Conservation (phyloP, 176 grass and related monocot species). For the Luzula sylvatica region DNA sequence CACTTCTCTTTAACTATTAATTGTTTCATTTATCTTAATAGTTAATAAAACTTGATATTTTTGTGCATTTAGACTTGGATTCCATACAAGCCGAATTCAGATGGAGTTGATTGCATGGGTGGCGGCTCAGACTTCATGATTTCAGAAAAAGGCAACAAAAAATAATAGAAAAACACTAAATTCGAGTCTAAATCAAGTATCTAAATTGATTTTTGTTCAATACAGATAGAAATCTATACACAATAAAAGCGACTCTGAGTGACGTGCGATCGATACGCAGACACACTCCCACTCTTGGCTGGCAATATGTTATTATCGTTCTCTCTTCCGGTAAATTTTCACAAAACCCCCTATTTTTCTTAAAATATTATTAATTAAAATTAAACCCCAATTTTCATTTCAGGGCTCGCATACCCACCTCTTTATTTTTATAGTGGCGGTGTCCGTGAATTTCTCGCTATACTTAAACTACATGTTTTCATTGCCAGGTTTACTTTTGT, state of each 20-base stretch:
- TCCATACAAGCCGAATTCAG: slow-evolving; percentile 30
- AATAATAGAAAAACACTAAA: neutral
- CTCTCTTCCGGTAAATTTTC: slow-evolving; percentile 69
- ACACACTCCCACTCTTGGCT: slow-evolving; percentile 70
- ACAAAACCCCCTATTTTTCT: neutral
- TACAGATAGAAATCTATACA: slow-evolving; percentile 83
- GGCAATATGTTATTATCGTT: slow-evolving; percentile 85
- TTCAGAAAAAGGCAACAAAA: slow-evolving; percentile 53
- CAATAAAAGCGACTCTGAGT: slow-evolving; percentile 55
- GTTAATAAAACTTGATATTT: neutral
- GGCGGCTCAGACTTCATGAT: slow-evolving; percentile 24
- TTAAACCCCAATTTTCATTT: neutral
- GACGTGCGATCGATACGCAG: slow-evolving; percentile 88
- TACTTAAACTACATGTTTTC: slow-evolving; percentile 76
- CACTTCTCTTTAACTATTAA: neutral
- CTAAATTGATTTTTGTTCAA: slow-evolving; percentile 2
- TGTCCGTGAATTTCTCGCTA: slow-evolving; percentile 72
- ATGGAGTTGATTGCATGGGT: slow-evolving; percentile 34
- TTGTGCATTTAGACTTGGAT: slow-evolving; percentile 56
- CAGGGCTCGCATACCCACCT: slow-evolving; percentile 86
- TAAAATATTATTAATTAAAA: neutral
- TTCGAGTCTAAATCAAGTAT: too few species aligned
- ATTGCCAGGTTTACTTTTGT: slow-evolving; percentile 62
- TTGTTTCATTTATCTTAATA: slow-evolving; percentile 6
- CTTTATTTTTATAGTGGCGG: slow-evolving; percentile 97